Percentiles rank a stretch among this genome's conserved stretches.
These are phyloP conservation scores for Backusella mclennaniae DNA, from an alignment of 192 early-diverging fungal genomes.

Conservation along the genomic window DNA sequence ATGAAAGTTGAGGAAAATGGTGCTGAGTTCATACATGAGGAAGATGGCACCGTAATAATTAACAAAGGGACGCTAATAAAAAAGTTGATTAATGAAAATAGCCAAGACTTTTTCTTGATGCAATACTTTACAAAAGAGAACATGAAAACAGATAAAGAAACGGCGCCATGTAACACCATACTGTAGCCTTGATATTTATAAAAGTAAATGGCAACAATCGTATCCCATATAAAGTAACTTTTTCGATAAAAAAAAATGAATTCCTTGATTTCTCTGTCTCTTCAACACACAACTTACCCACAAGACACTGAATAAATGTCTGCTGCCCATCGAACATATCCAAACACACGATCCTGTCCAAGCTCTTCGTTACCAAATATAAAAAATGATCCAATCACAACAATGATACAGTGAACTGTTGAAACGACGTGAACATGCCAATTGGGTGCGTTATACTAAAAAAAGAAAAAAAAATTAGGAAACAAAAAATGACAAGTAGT, in stretches of 20 bases:
- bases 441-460: slow-evolving; percentile 43
- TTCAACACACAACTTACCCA: slow-evolving; percentile 55
- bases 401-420: slow-evolving; percentile 65
- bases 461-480: background rate
- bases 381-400: slow-evolving; percentile 65
- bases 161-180: slow-evolving; percentile 80
- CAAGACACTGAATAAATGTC: slow-evolving; percentile 81
- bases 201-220: slow-evolving; percentile 61
- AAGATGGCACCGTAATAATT: slow-evolving; percentile 86
- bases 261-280: background rate
- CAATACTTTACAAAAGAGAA: slow-evolving; percentile 63
- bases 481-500: background rate
- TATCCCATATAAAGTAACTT: slow-evolving; percentile 95
- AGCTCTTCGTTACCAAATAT: slow-evolving; percentile 67
- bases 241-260: background rate
- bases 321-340: slow-evolving; percentile 66
- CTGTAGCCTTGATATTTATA: slow-evolving; percentile 69
- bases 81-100: background rate
- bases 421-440: slow-evolving; percentile 85
- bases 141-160: slow-evolving; percentile 74
- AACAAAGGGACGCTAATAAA: slow-evolving; percentile 70
- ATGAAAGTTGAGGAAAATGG: slow-evolving; percentile 89
- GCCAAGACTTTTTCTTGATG: background rate
- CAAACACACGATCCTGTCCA: slow-evolving; percentile 65
- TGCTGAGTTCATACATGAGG: slow-evolving; percentile 89